Conservation (phyloP, 1,139 yeast species). For the Geotrichum fermentans region DNA sequence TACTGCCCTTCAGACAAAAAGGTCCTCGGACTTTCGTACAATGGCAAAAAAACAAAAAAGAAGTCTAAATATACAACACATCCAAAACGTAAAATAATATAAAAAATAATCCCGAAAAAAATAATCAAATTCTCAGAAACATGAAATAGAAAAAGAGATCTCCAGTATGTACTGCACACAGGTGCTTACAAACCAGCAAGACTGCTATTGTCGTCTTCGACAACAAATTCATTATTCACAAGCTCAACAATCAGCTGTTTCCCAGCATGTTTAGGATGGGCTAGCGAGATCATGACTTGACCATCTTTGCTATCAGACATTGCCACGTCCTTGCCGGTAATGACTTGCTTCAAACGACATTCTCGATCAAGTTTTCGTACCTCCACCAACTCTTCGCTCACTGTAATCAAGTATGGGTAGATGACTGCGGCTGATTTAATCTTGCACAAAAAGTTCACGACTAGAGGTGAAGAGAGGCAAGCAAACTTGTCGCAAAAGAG, state of each 20-base stretch:
- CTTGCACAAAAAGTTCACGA: conserved; percentile 58
- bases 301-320: conserved; percentile 45
- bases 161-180: too few relatives aligned
- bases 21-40: too few relatives aligned
- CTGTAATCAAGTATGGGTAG: conserved; percentile 56
- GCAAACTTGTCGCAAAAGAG: conserved; percentile 67
- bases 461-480: conserved; percentile 51
- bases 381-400: conserved; percentile 68
- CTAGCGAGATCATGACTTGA: conserved; percentile 51
- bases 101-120: too few relatives aligned
- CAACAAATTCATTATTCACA: conserved; percentile 34
- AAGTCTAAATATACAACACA: too few relatives aligned
- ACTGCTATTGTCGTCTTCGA: conserved; percentile 33
- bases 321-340: conserved; percentile 55
- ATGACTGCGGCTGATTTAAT: conserved; percentile 54
- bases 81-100: too few relatives aligned
- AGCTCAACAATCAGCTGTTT: conserved; percentile 51
- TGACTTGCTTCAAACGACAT: conserved; percentile 61
- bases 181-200: conserved; percentile 29
- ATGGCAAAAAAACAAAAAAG: too few relatives aligned
- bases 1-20: too few relatives aligned
- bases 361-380: conserved; percentile 48
- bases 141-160: too few relatives aligned
- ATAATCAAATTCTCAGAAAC: too few relatives aligned
- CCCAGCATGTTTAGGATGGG: conserved; percentile 65